Base-by-base conservation (phyloP, 768 basidiomycete species). In the Harrya chromipes region DNA sequence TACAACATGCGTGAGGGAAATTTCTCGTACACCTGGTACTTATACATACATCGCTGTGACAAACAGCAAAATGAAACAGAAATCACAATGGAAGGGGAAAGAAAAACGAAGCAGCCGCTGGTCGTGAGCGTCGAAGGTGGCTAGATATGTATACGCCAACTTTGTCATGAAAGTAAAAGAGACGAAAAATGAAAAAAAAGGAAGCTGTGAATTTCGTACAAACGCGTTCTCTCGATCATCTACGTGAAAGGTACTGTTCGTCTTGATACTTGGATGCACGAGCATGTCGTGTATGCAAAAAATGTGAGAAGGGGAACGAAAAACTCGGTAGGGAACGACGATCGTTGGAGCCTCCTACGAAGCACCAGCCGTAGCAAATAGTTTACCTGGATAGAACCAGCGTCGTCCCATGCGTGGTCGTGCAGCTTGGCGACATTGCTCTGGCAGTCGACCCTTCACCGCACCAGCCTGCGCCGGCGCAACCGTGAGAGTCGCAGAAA, bases 371-470 rank as follows among this genome's bases (percentile, higher is more conserved):
- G 75, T 70, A 54, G 73, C 61, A 56, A 80, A 78, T 54, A 81
- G 60, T 65, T 75, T 75, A 63, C 74, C 74, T 24, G 78, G 72
- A 46, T 75, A 74, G 62, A 81, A 81, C 81, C 81, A 82, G 55
- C 73, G 69, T 33, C 76, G 73, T 58, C 73, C 70, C 49, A 76
- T 65, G 49, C 76, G 70, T 55, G 66, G 66, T 27, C 67, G 63
- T 31, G 63, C 59, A 19, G 56, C 67, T 44, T 67, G 62, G 34
- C 69, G 68, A 59, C 67, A 70, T 34, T 62, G 61, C 42, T 64
- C 64, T 39, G 60, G 62, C 56, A 66, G 63, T 56, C 57, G 63
- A 56, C 53, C 40, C 49, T 58, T 62, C 48, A 40, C 49, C 34
- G 46, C 56, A 34, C 47, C 51, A 0, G 44, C 38, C 47, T 38